Evolutionary conservation across 257 asterid species (phyloP), one percentile per base, ranked within the genome.

Genomic region (Nyctanthes arbortristis): DNA sequence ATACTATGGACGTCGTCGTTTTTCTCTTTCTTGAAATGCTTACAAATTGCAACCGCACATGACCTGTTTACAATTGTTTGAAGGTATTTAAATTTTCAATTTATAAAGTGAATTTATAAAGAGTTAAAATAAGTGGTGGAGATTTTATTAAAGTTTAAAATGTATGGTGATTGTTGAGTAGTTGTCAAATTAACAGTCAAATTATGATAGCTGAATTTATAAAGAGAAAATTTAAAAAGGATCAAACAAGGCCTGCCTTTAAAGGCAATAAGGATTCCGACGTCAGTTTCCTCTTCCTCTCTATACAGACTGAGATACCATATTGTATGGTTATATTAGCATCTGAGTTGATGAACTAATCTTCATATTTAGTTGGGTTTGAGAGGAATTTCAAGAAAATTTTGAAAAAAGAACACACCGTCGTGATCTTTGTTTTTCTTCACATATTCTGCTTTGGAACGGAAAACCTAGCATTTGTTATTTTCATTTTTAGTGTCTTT

Each of bases 291-390:
- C 62, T 25, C 33, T 25, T n/a, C 12, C 61, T 11, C 63, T 27
- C 34, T 27, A 18, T 57, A 11, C 11, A 24, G 33, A 4, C 4
- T 10, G 33, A 3, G 11, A 18, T 20, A 11, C 12, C 3, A n/a
- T n/a, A n/a, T n/a, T 9, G 9, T 1, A n/a, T 24, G 20, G 6
- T 11, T 30, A 29, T 30, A 25, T 33, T 72, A 78, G 79, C 74
- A 69, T 74, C 72, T 40, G 57, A 52, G 76, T 56, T 61, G 75
- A 75, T 82, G 86, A 78, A 73, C 69, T 78, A 66, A 69, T 74
- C 49, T 75, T 20, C 35, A 35, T 9, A 56, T 33, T 36, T 20
- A 8, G 24, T 65, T 55, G 63, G 37, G 35, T 63, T 65, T 36
- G 54, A n/a, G 22, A 43, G 63, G 30, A 61, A n/a, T 37, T 24